phyloP scores from a whole-genome alignment of 1,284 basidiomycete species.

The Leccinum griseonigrum region DNA sequence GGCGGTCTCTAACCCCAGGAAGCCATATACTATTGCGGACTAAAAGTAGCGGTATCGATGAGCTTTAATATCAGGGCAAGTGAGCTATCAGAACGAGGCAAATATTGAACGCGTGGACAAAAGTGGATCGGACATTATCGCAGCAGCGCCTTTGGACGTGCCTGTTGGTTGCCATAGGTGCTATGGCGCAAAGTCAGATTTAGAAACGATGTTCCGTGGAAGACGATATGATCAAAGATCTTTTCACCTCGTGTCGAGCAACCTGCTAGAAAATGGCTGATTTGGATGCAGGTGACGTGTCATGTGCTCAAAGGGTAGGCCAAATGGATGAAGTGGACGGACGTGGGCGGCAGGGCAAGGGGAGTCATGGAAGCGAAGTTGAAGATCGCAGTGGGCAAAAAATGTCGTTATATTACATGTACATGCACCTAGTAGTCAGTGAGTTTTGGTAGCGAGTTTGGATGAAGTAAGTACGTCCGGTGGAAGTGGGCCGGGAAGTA shows the following conservation, averaged over 20 bases:
- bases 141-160: slow-evolving; percentile 25
- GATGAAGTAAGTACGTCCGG: slow-evolving; percentile 9
- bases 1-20: slow-evolving; percentile 10
- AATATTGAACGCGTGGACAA: slow-evolving; percentile 23
- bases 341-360: slow-evolving; percentile 24
- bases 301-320: slow-evolving; percentile 26
- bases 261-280: slow-evolving; percentile 21
- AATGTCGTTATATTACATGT: slow-evolving; percentile 11
- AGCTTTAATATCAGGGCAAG: slow-evolving; percentile 14
- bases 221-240: slow-evolving; percentile 27
- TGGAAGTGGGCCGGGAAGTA: slow-evolving; percentile 20
- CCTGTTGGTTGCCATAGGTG: slow-evolving; percentile 26
- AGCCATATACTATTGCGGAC: slow-evolving; percentile 10
- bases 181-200: slow-evolving; percentile 24
- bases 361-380: slow-evolving; percentile 26
- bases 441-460: slow-evolving; percentile 9
- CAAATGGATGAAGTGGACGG: slow-evolving; percentile 20
- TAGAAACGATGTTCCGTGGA: slow-evolving; percentile 25
- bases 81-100: slow-evolving; percentile 18
- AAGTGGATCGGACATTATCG: slow-evolving; percentile 33
- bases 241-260: slow-evolving; percentile 31
- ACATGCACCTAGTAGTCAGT: slow-evolving; percentile 1
- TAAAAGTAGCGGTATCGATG: slow-evolving; percentile 29
- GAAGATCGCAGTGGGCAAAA: slow-evolving; percentile 16
- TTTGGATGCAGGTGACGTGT: slow-evolving; percentile 26